Evolutionary conservation across 768 basidiomycete species (phyloP), one percentile per base, ranked within the genome.

Genomic region (Serendipita vermifera): DNA sequence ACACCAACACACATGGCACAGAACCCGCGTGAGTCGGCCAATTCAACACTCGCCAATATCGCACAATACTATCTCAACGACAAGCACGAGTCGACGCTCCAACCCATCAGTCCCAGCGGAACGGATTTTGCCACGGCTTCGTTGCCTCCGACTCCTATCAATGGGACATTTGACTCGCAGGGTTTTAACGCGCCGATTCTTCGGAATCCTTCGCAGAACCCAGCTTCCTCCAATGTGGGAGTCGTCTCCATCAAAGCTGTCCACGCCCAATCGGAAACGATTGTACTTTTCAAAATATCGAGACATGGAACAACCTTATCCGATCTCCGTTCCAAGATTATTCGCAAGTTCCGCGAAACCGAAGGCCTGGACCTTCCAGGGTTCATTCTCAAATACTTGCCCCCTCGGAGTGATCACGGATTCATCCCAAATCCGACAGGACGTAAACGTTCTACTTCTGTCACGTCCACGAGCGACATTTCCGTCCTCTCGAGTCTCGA

Each of bases 281-380:
- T 51, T 26, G 9, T 51, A n/a, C 46, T 51, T 31, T 51, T 51
- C 46, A 51, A 51, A n/a, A 26, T 51, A 27, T 15, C 46, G 22
- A 51, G 17, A n/a, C 9, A 3, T 2, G 11, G 32, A 9, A 51
- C 46, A 29, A 27, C 46, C 17, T 31, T 51, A 7, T 15, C 22
- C 46, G 46, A 51, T n/a, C 27, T 51, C n/a, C 46, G 46, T 29
- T 22, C 24, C 46, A 51, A 51, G 22, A 51, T 31, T 51, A 15
- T 29, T 22, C 46, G 46, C 20, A 51, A 51, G 22, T 31, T 51
- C 46, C 20, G 22, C 20, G 46, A 51, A 31, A 31, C 46, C 5
- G 46, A 31, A 27, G 24, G 11, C 24, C 24, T 27, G 7, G 17
- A 15, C 9, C 46, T 51, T 9, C n/a, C 9, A 26, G 32, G 22